Evolutionary conservation across 768 basidiomycete genomes (phyloP), one percentile per base, ranked within the genome.

Genomic region (Naganishia vishniacii): DNA sequence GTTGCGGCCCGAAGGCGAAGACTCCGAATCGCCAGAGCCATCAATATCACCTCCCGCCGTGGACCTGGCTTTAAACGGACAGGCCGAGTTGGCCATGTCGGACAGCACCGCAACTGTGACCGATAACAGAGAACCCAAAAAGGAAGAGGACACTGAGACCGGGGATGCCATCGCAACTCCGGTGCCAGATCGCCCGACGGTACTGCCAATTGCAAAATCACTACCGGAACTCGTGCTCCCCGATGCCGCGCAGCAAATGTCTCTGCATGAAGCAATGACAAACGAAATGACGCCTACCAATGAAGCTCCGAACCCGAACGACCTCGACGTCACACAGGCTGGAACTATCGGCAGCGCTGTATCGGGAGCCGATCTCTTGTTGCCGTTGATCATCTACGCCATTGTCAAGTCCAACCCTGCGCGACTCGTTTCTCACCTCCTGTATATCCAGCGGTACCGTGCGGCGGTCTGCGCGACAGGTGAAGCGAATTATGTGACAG

Each of bases 391-490:
- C 75, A 99, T 97, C 49, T 95, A 88, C 72, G 85, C 91, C 1
- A 90, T 95, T 44, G 92, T 97, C 71, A 91, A 90, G 75, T 82
- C 89, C 13, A 97, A 98, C 73, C 94, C 95, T 0, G 81, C 85
- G 0, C 86, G 85, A 64, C 82, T 98, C 0, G 83, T 83, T 80
- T 92, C 68, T 81, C 88, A 69, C 82, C 86, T 79, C 72, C 74
- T 79, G 60, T 82, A 78, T 69, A 74, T 80, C 31, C 80, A 81
- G 40, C 78, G 82, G 32, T 93, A 66, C 78, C 86, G 65, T 82
- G 82, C 79, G 81, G 76, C 79, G 5, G 73, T 77, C n/a, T 75
- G 78, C 49, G 65, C 79, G 45, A 85, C 37, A 81, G 92, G 92
- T 2, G 91, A 97, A 72, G 89, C 90, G 71, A 86, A 85, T 49